Evolutionary conservation across 2,329 filamentous ascomycete species (phyloP), one percentile per base, ranked within the genome.

Genomic region (Calonectria naviculata): DNA sequence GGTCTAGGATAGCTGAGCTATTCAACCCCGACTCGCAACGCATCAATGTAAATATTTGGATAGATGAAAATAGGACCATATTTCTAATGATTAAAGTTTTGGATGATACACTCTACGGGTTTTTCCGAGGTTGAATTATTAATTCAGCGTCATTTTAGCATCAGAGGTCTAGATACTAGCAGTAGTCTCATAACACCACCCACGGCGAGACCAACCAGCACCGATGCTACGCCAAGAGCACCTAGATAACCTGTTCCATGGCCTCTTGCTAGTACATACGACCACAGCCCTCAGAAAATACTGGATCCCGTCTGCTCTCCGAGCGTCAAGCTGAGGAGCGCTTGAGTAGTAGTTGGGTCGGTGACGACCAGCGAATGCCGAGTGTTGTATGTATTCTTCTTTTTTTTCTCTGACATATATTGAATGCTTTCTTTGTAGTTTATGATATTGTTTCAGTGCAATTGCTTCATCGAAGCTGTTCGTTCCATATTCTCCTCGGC

Each of bases 291-390:
- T 52, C 28, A 52, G 47, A 52, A 52, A 52, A 52, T 31, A 52
- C 47, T 52, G 47, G 47, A 52, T 52, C 47, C 47, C 47, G 47
- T 52, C 17, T 31, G 47, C 47, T 52, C 28, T 52, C 47, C 47
- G 47, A n/a, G 47, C 28, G 47, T 52, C 47, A 52, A 52, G 47
- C 47, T 52, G 47, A 52, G 47, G 47, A 52, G 47, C 47, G 47
- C 47, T 52, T 52, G 47, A 52, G 47, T 52, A 52, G 47, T 52
- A 52, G 47, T 52, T 52, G 47, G 47, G 47, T 52, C 47, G 47
- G 47, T 52, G 47, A 52, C 47, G 47, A 52, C 47, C 47, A 52
- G 47, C 47, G 47, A 52, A 52, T 52, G 47, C 47, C 47, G 47
- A 52, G 26, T 52, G 47, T 52, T 52, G 47, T 52, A 52, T 52